Percentiles rank a stretch among this genome's conserved stretches.
Conservation (phyloP, 139 green algal species). For the Desmodesmus armatus region DNA sequence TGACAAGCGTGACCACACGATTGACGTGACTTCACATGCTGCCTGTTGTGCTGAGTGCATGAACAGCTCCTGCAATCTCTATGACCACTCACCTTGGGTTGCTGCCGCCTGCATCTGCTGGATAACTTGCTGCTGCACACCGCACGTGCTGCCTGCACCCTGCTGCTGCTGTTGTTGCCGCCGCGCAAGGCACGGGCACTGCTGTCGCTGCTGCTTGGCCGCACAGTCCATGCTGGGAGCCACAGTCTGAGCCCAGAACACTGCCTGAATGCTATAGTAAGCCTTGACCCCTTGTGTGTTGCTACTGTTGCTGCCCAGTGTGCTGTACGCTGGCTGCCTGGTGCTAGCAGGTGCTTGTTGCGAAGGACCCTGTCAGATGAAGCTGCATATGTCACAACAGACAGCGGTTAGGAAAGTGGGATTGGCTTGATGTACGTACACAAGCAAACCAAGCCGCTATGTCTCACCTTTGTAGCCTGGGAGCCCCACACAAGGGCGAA, state of each 20-base stretch:
- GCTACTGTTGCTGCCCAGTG: neutral
- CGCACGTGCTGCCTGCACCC: neutral
- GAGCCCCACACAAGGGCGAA: neutral
- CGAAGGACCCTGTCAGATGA: neutral
- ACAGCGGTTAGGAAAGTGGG: too few relatives aligned
- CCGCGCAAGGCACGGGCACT: neutral
- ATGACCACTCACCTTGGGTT: neutral
- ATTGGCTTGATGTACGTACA: too few relatives aligned
- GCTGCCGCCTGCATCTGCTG: neutral
- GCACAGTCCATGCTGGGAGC: neutral
- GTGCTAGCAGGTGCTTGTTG: too few relatives aligned
- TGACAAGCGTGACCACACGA: too few relatives aligned
- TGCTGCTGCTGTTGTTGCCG: neutral
- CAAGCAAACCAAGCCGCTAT: neutral
- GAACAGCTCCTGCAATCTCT: neutral
- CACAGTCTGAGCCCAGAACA: neutral
- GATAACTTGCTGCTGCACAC: neutral
- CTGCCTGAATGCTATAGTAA: neutral
- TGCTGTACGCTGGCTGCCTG: neutral
- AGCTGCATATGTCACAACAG: neutral
- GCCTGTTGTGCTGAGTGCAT: neutral
- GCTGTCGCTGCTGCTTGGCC: neutral
- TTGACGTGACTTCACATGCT: too few relatives aligned
- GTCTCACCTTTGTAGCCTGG: neutral
- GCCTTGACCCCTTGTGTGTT: neutral